Percentiles rank a stretch among this genome's conserved stretches.
These are phyloP conservation scores for Mytilinidion resinicola DNA, from an alignment of 495 filamentous ascomycete species.

Conservation along the genomic window DNA sequence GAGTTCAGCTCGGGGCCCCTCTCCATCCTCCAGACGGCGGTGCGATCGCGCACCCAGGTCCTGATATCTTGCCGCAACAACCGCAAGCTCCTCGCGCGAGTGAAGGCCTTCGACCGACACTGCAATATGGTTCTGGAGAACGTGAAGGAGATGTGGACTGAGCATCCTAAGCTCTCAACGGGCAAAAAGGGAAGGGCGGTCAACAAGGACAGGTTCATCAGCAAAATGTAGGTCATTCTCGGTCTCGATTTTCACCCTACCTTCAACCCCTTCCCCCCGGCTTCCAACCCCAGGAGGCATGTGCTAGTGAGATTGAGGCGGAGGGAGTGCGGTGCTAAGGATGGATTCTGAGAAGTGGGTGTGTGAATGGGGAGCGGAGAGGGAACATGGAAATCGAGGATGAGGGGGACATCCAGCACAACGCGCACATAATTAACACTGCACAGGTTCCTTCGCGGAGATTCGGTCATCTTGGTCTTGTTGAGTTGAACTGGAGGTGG, in stretches of 20 bases:
- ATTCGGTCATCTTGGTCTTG: slow-evolving; percentile 88
- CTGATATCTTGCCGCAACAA: slow-evolving; percentile 87
- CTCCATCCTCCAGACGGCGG: slow-evolving; percentile 88
- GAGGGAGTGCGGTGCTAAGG: too few species aligned
- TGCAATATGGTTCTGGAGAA: slow-evolving; percentile 98
- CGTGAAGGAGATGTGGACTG: slow-evolving; percentile 99
- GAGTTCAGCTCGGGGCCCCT: slow-evolving; percentile 82
- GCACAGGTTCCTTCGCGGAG: slow-evolving; percentile 81
- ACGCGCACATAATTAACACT: not conserved
- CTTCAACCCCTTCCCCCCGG: too few species aligned
- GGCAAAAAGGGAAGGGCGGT: slow-evolving; percentile 85
- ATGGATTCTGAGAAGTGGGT: too few species aligned
- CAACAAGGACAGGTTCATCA: slow-evolving; percentile 97
- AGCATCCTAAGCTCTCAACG: slow-evolving; percentile 67
- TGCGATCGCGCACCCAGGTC: slow-evolving; percentile 80
- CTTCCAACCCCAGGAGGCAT: too few species aligned
- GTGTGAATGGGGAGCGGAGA: too few species aligned
- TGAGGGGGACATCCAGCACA: not conserved
- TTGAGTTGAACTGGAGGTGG: slow-evolving; percentile 54
- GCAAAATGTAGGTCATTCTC: slow-evolving; percentile 73
- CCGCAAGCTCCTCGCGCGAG: slow-evolving; percentile 71
- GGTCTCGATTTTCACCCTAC: not conserved
- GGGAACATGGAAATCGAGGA: too few species aligned
- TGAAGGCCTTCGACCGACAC: slow-evolving; percentile 88
- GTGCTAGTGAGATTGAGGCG: too few species aligned